These are phyloP conservation scores for Kalmusia sp. DNA, from an alignment of 2,329 filamentous ascomycete species.

Conservation along the genomic window DNA sequence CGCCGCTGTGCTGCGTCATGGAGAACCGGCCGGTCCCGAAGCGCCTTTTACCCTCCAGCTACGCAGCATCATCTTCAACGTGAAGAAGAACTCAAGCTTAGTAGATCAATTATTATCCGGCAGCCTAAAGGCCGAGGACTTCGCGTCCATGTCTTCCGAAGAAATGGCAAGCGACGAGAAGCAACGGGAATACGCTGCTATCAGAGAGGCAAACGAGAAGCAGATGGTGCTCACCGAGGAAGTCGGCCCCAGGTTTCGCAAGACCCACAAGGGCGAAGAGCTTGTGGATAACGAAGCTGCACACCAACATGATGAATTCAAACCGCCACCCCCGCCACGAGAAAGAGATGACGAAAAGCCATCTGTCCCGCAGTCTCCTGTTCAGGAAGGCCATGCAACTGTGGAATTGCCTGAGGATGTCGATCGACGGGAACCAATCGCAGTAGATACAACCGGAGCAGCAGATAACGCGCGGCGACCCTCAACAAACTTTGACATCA, in stretches of 20 bases:
- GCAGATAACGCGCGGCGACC: slow-evolving; percentile 55
- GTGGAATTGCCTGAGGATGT: slow-evolving; percentile 47
- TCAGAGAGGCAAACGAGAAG: slow-evolving; percentile 80
- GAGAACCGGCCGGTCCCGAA: slow-evolving; percentile 51
- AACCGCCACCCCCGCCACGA: slow-evolving; percentile 27
- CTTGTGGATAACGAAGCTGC: slow-evolving; percentile 75
- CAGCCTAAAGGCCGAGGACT: slow-evolving; percentile 72
- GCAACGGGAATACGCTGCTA: slow-evolving; percentile 76
- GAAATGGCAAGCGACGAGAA: slow-evolving; percentile 93
- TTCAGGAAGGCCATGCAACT: slow-evolving; percentile 18
- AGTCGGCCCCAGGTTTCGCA: slow-evolving; percentile 76
- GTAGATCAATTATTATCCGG: slow-evolving; percentile 77
- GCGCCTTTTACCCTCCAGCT: slow-evolving; percentile 69
- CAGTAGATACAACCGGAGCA: slow-evolving; percentile 43
- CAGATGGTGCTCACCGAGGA: slow-evolving; percentile 81
- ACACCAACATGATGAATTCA: slow-evolving; percentile 35
- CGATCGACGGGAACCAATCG: slow-evolving; percentile 33
- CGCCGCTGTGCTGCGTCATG: slow-evolving; percentile 63
- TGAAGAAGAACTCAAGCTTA: slow-evolving; percentile 86
- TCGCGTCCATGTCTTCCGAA: slow-evolving; percentile 87
- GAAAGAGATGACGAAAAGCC: slow-evolving; percentile 32
- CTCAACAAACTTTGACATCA: slow-evolving; percentile 77
- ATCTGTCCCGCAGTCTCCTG: slow-evolving; percentile 21
- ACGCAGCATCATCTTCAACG: slow-evolving; percentile 80
- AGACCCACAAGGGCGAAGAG: slow-evolving; percentile 96